Evolutionary conservation across 129 eudicot species (phyloP).

Genomic region (Smallanthus sonchifolius): DNA sequence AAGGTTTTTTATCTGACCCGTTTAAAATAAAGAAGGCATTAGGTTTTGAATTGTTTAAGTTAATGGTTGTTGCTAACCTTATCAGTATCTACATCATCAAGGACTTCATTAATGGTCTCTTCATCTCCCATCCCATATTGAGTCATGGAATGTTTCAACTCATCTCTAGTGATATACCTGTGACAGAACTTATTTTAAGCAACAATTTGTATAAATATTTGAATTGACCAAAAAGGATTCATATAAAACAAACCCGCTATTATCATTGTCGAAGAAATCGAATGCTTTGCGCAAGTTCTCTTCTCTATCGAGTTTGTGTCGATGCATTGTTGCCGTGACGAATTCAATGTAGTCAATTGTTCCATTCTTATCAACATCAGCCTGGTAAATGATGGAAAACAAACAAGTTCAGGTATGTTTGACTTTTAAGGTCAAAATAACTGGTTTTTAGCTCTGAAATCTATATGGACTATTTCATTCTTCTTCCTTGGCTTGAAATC

Average conservation of each 20-base stretch:
- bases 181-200: neutral
- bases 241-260: constrained; percentile 46
- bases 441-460: neutral
- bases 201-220: neutral
- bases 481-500: neutral
- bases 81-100: constrained; percentile 77
- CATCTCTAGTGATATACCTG: constrained; percentile 90
- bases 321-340: constrained; percentile 83
- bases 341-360: constrained; percentile 75
- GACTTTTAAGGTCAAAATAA: neutral
- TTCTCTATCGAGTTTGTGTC: constrained; percentile 73
- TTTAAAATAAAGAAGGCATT: neutral
- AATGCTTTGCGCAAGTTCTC: constrained; percentile 67
- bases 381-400: constrained; percentile 32
- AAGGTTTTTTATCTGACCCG: neutral
- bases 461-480: neutral
- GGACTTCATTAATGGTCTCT: constrained; percentile 76
- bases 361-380: constrained; percentile 73
- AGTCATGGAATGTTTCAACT: constrained; percentile 76
- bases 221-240: neutral
- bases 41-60: neutral
- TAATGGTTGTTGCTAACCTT: constrained; percentile 32
- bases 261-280: constrained; percentile 67
- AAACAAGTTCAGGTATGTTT: neutral
- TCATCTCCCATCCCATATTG: constrained; percentile 85